Evolutionary conservation across 441 rosid species (phyloP), one percentile per base, ranked within the genome.

Genomic region (Adansonia rubrostipa): DNA sequence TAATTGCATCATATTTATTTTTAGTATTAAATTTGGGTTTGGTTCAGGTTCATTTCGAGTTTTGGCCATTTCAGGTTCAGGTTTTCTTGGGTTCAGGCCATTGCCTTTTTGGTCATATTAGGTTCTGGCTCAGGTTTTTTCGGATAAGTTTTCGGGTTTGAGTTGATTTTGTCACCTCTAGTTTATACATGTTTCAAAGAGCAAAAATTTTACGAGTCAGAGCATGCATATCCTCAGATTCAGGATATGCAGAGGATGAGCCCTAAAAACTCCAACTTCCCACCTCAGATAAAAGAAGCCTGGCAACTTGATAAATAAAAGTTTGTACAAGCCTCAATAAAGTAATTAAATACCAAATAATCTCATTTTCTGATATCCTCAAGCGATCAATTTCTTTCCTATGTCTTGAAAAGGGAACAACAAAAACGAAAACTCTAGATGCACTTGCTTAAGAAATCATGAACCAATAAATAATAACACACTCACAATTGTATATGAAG

Each of bases 281-380:
- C 61, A 53, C 62, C 48, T 9, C n/a, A 0, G 8, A 33, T 28
- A 9, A 71, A 50, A 71, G 47, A 51, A 56, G 61, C 74, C n/a
- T 51, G 24, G 62, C 22, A 70, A 71, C 61, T 71, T 10, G 4
- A 71, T 13, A 28, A 51, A 33, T 15, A 71, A 53, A 53, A 28
- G 24, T 53, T 71, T 71, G 47, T 71, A 71, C 28, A 53, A 71
- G n/a, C 74, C 62, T 51, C 36, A 72, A 33, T 36, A 54, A 36
- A 54, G 33, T 17, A 73, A 22, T 33, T 36, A 72, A 36, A 33
- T 36, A 72, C 2, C 19, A 36, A 10, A 54, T 33, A 40, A 48
- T 48, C 40, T 22, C 40, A 20, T 40, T 40, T 36, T 72, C 65
- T 53, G 17, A 48, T 48, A 50, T 69, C 73, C 56, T 48, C 53